Conservation (phyloP, 108 stramenopile genomes). For the Phaeodactylum tricornutum region DNA sequence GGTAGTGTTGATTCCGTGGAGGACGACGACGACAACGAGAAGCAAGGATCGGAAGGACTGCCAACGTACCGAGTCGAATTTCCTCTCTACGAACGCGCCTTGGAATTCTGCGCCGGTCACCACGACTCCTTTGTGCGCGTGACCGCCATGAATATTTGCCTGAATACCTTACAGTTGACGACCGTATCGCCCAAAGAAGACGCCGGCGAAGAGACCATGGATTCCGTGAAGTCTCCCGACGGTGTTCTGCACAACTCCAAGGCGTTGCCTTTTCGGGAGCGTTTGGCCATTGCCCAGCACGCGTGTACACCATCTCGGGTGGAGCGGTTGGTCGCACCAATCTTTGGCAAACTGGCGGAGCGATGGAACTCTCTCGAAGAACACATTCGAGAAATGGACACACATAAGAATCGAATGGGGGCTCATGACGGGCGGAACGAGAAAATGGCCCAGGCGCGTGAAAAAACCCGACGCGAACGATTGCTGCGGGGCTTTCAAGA, state of each 20-base stretch:
- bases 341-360: conserved; percentile 62
- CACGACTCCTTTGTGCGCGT: conserved; percentile 79
- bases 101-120: conserved; percentile 74
- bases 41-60: background rate
- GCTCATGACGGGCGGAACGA: background rate
- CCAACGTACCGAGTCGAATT: conserved; percentile 39
- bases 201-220: conserved; percentile 4
- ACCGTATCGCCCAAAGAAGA: conserved; percentile 23
- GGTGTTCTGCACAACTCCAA: conserved; percentile 54
- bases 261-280: conserved; percentile 61
- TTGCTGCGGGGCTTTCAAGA: conserved; percentile 31
- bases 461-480: conserved; percentile 22
- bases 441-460: conserved; percentile 28
- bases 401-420: background rate
- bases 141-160: conserved; percentile 85
- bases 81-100: conserved; percentile 72
- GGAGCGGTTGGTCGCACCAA: conserved; percentile 53
- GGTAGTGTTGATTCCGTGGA: background rate
- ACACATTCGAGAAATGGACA: conserved; percentile 52
- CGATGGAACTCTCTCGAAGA: conserved; percentile 71
- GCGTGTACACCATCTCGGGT: conserved; percentile 72
- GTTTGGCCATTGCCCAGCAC: conserved; percentile 70
- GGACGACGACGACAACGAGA: conserved; percentile 15
- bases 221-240: conserved; percentile 33
- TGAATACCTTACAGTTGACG: conserved; percentile 74